A percentile compares a stretch with the other conserved stretches of the same genome.
Conservation (phyloP, 169 alveolate species). For the Eimeria falciformis region DNA sequence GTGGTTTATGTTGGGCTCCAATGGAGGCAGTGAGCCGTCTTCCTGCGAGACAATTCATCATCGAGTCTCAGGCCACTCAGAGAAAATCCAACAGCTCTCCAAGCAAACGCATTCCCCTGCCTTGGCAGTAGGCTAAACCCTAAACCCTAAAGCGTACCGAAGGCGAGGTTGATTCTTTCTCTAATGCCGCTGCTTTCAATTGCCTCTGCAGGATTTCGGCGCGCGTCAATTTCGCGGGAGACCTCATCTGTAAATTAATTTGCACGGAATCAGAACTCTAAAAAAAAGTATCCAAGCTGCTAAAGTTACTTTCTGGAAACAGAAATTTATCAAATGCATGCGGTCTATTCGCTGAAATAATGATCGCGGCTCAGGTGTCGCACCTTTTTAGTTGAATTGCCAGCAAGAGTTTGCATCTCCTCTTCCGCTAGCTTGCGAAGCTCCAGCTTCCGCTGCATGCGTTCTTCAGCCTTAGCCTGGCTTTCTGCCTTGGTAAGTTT, state of each 20-base stretch:
- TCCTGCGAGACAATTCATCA: slow-evolving; percentile 29
- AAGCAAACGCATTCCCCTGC: not conserved
- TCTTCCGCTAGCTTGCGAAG: slow-evolving; percentile 53
- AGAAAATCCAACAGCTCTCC: no score
- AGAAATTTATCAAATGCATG: no score
- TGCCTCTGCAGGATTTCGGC: slow-evolving; percentile 69
- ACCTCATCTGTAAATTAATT: not conserved
- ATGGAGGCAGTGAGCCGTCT: slow-evolving; percentile 24
- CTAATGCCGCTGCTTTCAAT: slow-evolving; percentile 64
- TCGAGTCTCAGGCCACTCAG: not conserved
- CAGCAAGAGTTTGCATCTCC: slow-evolving; percentile 65
- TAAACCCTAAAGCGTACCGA: slow-evolving; percentile 6
- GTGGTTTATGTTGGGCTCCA: slow-evolving; percentile 71
- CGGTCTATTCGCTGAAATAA: no score
- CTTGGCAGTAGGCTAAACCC: not conserved
- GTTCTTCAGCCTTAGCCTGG: slow-evolving; percentile 48
- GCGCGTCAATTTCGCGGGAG: slow-evolving; percentile 71
- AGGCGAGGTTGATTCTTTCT: slow-evolving; percentile 48
- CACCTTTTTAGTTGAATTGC: slow-evolving; percentile 56
- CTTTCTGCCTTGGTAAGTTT: slow-evolving; percentile 20
- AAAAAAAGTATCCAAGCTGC: no score
- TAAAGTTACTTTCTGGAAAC: no score
- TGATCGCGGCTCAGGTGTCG: not conserved
- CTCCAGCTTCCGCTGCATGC: slow-evolving; percentile 53
- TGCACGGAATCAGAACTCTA: not conserved